Base-by-base conservation (phyloP, 2,329 filamentous ascomycete genomes). In the Fusarium stilboides region DNA sequence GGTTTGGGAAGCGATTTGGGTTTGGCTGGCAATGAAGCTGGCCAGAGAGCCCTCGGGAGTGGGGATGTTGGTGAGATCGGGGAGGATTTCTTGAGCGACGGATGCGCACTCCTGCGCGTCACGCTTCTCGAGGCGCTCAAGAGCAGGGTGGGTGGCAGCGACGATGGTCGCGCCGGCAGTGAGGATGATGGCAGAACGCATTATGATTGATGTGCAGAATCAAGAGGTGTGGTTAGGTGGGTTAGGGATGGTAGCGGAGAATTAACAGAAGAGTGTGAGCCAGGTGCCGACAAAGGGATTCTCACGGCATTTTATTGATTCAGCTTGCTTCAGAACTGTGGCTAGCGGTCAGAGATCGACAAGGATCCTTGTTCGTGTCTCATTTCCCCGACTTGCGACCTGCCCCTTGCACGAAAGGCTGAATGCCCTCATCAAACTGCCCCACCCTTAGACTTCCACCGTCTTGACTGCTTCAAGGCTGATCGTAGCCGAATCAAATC, bases 61-160 rank as follows among this genome's bases (percentile, higher is more conserved):
- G 17, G 76, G 76, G 15, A 69, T 24, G 24, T 31, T 60, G n/a
- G 68, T 71, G 19, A 76, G 43, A 12, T 44, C 50, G 13, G 74
- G 68, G 22, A 74, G 44, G 17, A 76, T 34, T 6, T 61, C 45
- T 4, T 55, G 39, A 33, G 68, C 74, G 45, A 71, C 65, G 3
- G 70, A 69, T 7, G 44, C 42, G 57, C 73, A 75, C 39, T 65
- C 62, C n/a, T 65, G n/a, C 3, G 51, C 22, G 45, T 72, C 69
- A 19, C 71, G 71, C 49, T 73, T 62, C 5, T 65, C 42, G 33
- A 73, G 49, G 44, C 20, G 17, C 22, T 64, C 54, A 19, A 44
- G 42, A 6, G 49, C 61, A 33, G 57, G 57, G 43, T 52, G 28
- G 8, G 45, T 31, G 26, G 62, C 58, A n/a, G 70, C 57, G 44